Conservation (phyloP, 2,329 filamentous ascomycete species). For the Gliomastix tumulicola region DNA sequence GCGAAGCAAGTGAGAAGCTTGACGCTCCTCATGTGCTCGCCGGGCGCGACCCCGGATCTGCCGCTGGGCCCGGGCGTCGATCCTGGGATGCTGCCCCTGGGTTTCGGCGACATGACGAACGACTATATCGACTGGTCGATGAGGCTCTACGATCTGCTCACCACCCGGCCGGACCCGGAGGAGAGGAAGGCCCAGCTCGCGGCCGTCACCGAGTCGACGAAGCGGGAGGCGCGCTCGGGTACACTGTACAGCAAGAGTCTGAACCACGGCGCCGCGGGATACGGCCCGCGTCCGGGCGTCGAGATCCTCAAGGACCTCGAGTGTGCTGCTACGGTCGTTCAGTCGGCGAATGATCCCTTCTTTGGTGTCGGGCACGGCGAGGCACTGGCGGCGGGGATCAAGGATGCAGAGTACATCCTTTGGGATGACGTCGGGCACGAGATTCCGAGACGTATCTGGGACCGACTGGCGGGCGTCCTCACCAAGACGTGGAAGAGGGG, state of each 20-base stretch:
- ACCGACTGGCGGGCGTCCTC: constrained; percentile 1
- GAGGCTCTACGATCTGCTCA: not conserved
- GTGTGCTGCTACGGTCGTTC: constrained; percentile 18
- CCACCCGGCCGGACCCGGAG: not conserved
- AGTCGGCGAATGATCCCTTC: constrained; percentile 17
- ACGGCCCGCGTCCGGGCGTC: constrained; percentile 12
- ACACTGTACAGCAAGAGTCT: constrained; percentile 15
- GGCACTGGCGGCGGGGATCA: constrained; percentile 7
- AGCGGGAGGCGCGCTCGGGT: constrained; percentile 8
- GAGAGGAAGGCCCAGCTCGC: not conserved
- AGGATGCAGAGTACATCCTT: constrained; percentile 2
- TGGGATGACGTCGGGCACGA: constrained; percentile 5
- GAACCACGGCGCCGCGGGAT: constrained; percentile 16
- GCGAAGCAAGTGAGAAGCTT: constrained; percentile 11
- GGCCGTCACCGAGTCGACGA: not conserved
- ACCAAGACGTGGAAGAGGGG: constrained; percentile 2
- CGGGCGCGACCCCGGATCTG: constrained; percentile 8
- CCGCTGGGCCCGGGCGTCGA: constrained; percentile 9
- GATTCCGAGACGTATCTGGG: constrained; percentile 1
- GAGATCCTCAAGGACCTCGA: constrained; percentile 11
- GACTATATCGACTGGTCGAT: not conserved
- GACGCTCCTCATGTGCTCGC: constrained; percentile 13
- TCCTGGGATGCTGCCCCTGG: not conserved
- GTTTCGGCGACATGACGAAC: not conserved
- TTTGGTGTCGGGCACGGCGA: constrained; percentile 16